These are phyloP conservation scores for Solioccasus polychromus DNA, from an alignment of 768 basidiomycete genomes.

Conservation along the genomic window DNA sequence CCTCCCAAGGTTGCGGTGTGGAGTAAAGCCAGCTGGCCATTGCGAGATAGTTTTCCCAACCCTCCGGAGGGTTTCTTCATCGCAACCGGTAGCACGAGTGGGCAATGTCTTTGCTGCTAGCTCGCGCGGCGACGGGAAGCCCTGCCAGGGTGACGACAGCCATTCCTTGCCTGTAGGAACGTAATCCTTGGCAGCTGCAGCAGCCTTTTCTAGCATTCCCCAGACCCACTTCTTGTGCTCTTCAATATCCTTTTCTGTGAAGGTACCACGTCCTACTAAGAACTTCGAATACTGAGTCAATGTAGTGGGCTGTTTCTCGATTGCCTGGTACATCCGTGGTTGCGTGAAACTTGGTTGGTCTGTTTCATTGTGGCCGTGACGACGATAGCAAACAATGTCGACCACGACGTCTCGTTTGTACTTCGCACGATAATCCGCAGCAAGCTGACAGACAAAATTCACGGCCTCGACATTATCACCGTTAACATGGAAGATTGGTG, in stretches of 20 bases:
- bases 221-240: slow-evolving; percentile 99
- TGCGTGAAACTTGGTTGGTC: slow-evolving; percentile 99
- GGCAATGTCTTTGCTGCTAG: slow-evolving; percentile 90
- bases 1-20: slow-evolving; percentile 91
- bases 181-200: slow-evolving; percentile 93
- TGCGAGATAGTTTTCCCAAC: slow-evolving; percentile 86
- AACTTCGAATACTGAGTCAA: slow-evolving; percentile 91
- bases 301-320: slow-evolving; percentile 89
- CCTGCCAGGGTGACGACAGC: slow-evolving; percentile 97
- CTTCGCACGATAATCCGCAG: slow-evolving; percentile 96
- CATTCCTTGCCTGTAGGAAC: slow-evolving; percentile 93
- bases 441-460: slow-evolving; percentile 97
- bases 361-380: slow-evolving; percentile 99
- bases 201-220: slow-evolving; percentile 97
- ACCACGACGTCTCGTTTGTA: slow-evolving; percentile 99
- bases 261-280: slow-evolving; percentile 86
- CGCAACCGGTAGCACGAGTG: slow-evolving; percentile 82
- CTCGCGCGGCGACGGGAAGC: slow-evolving; percentile 96
- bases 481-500: slow-evolving; percentile 99
- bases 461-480: slow-evolving; percentile 98
- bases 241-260: slow-evolving; percentile 94
- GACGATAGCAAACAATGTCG: slow-evolving; percentile 98
- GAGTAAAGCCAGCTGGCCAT: slow-evolving; percentile 80
- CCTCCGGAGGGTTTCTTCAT: slow-evolving; percentile 71
- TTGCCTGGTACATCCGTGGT: slow-evolving; percentile 97